A percentile compares a stretch with the other conserved stretches of the same genome.
Evolutionary conservation across 2,329 filamentous ascomycete genomes (phyloP).

Genomic region (Cercospora zeina): DNA sequence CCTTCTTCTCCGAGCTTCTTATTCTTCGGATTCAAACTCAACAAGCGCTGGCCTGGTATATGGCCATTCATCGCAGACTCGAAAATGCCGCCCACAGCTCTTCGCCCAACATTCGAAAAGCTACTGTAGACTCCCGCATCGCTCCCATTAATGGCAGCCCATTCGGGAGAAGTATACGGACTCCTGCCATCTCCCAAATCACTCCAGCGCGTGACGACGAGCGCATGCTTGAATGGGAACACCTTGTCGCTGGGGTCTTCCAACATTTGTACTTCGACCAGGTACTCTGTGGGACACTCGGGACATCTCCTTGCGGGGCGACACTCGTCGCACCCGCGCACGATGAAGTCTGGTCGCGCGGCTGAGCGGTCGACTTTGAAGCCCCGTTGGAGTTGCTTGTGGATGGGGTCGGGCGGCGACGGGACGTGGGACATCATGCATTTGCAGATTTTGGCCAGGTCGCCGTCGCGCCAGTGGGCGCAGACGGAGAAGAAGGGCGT

Average conservation of each 20-base stretch:
- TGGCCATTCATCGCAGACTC: constrained; percentile 56
- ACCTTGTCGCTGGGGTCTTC: constrained; percentile 53
- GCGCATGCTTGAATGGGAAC: constrained; percentile 58
- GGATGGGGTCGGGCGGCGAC: constrained; percentile 45
- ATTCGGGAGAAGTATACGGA: constrained; percentile 53
- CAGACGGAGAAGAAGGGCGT: constrained; percentile 63
- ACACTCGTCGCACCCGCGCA: constrained; percentile 57
- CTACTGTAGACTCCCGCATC: constrained; percentile 52
- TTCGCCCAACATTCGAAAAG: constrained; percentile 54
- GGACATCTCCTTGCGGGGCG: constrained; percentile 62
- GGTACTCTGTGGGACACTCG: constrained; percentile 62
- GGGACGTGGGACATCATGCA: constrained; percentile 62
- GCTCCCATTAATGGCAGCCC: constrained; percentile 57
- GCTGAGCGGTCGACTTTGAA: constrained; percentile 38
- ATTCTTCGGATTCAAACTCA: constrained; percentile 60
- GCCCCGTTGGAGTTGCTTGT: constrained; percentile 47
- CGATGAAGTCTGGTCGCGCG: constrained; percentile 49
- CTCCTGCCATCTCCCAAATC: constrained; percentile 59
- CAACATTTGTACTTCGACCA: constrained; percentile 60
- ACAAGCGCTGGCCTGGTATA: constrained; percentile 58
- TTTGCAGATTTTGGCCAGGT: constrained; percentile 61
- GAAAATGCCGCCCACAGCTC: constrained; percentile 61
- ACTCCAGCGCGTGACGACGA: constrained; percentile 63
- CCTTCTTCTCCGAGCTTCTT: constrained; percentile 57
- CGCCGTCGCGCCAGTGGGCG: constrained; percentile 62